These are phyloP conservation scores for Haplosporangium sp. DNA, from an alignment of 371 early-diverging fungal genomes.

Conservation along the genomic window DNA sequence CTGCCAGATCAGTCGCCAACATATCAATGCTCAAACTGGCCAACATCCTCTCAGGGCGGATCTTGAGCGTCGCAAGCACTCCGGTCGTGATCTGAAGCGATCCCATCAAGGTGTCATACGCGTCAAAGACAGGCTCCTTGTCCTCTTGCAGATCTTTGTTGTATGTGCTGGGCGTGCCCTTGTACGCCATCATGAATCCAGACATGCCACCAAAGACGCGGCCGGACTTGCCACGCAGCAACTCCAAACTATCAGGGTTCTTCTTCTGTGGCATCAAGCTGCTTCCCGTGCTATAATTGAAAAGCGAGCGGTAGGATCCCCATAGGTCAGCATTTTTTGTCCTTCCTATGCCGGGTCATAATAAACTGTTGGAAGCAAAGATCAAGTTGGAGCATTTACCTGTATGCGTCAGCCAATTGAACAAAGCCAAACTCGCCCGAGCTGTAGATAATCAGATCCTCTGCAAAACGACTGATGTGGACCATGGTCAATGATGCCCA, in stretches of 20 bases:
- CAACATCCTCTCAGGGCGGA: constrained; percentile 81
- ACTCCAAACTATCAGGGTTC: constrained; percentile 96
- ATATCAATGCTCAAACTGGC: constrained; percentile 87
- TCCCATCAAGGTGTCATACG: constrained; percentile 87
- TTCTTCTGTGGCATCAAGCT: constrained; percentile 99
- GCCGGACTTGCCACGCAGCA: constrained; percentile 96
- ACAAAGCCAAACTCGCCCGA: constrained; percentile 94
- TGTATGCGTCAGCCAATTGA: constrained; percentile 92
- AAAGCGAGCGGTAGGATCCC: constrained; percentile 2
- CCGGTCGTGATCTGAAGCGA: constrained; percentile 92
- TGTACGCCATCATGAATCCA: constrained; percentile 97
- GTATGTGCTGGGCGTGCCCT: constrained; percentile 96
- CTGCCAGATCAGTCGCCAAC: constrained; percentile 98
- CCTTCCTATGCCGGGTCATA: too few species aligned
- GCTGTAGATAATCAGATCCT: constrained; percentile 95
- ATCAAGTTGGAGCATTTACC: constrained; percentile 44
- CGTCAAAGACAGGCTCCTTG: constrained; percentile 97
- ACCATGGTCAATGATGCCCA: constrained; percentile 90
- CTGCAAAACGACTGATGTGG: constrained; percentile 92
- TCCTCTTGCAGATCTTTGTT: constrained; percentile 99
- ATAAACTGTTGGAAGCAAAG: neutral
- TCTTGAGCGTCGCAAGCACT: constrained; percentile 88
- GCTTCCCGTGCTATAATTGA: constrained; percentile 85
- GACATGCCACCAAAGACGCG: constrained; percentile 95
- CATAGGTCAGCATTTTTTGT: too few species aligned